Evolutionary conservation across 2,329 filamentous ascomycete genomes (phyloP).

Genomic region (Aspergillus sp.): DNA sequence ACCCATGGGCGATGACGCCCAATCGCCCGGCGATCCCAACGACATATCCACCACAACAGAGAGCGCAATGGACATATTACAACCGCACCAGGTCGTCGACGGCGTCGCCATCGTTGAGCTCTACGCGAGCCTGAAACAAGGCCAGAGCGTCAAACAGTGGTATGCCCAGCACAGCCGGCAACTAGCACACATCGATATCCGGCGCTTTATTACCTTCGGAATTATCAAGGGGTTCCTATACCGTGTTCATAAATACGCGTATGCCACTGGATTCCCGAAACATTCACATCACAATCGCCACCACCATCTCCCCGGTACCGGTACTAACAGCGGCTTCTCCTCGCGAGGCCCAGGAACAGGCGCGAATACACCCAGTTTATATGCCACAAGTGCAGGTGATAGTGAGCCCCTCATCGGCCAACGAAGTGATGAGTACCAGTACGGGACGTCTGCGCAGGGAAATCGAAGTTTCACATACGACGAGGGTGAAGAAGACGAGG

Average conservation of each 20-base stretch:
- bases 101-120: constrained; percentile 62
- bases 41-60: constrained; percentile 5
- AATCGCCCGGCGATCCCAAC: constrained; percentile 4
- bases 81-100: constrained; percentile 26
- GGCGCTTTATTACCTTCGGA: constrained; percentile 89
- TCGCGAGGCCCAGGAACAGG: constrained; percentile 25
- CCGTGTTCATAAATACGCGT: constrained; percentile 83
- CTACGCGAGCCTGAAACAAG: constrained; percentile 77
- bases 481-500: constrained; percentile 24
- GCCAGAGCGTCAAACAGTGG: constrained; percentile 82
- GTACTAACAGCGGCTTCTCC: constrained; percentile 15
- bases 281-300: constrained; percentile 15
- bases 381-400: constrained; percentile 15
- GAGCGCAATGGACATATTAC: constrained; percentile 1
- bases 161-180: constrained; percentile 66
- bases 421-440: constrained; percentile 13
- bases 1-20: constrained; percentile 24
- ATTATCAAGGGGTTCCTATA: constrained; percentile 93
- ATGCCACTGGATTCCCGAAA: constrained; percentile 40
- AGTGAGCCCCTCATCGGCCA: constrained; percentile 9
- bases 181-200: constrained; percentile 72
- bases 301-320: constrained; percentile 8
- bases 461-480: constrained; percentile 11
- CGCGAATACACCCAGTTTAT: constrained; percentile 19
- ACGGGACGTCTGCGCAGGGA: constrained; percentile 20